These are phyloP conservation scores for Cystobasidium pallidum DNA, from an alignment of 1,284 basidiomycete genomes.

Conservation along the genomic window DNA sequence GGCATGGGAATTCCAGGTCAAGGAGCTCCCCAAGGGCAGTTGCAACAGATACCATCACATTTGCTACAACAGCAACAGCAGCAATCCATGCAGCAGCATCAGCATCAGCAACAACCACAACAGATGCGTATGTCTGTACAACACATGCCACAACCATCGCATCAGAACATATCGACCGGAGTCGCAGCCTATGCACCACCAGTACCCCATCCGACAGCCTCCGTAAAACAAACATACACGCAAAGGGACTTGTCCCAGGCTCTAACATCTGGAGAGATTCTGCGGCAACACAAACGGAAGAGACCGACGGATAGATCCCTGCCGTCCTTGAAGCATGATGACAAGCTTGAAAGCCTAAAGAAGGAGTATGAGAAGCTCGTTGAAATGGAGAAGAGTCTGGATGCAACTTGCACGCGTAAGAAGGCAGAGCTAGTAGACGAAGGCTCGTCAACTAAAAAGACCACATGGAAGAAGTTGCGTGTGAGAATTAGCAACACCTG, in stretches of 20 bases:
- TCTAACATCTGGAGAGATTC: constrained; percentile 17
- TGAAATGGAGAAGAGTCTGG: constrained; percentile 85
- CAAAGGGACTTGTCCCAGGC: constrained; percentile 18
- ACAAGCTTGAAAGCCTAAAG: constrained; percentile 21
- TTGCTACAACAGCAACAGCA: constrained; percentile 13
- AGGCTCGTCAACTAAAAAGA: constrained; percentile 56
- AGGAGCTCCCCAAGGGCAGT: not conserved
- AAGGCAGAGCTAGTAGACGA: constrained; percentile 87
- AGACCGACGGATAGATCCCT: constrained; percentile 36
- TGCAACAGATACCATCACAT: constrained; percentile 15
- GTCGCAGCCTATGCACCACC: constrained; percentile 20
- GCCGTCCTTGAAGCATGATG: constrained; percentile 32
- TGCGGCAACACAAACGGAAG: constrained; percentile 37
- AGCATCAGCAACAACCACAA: constrained; percentile 24
- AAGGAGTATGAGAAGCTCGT: constrained; percentile 75
- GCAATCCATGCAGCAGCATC: not conserved
- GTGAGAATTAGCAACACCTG: constrained; percentile 35
- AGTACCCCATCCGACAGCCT: constrained; percentile 19
- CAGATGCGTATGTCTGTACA: constrained; percentile 1
- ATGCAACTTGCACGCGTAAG: constrained; percentile 93
- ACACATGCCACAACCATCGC: not conserved
- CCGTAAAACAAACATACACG: not conserved
- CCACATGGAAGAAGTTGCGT: constrained; percentile 24
- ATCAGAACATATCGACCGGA: constrained; percentile 4
- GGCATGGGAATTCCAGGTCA: not conserved